These are phyloP conservation scores for Aspergillus campestris DNA, from an alignment of 495 filamentous ascomycete genomes.

Conservation along the genomic window DNA sequence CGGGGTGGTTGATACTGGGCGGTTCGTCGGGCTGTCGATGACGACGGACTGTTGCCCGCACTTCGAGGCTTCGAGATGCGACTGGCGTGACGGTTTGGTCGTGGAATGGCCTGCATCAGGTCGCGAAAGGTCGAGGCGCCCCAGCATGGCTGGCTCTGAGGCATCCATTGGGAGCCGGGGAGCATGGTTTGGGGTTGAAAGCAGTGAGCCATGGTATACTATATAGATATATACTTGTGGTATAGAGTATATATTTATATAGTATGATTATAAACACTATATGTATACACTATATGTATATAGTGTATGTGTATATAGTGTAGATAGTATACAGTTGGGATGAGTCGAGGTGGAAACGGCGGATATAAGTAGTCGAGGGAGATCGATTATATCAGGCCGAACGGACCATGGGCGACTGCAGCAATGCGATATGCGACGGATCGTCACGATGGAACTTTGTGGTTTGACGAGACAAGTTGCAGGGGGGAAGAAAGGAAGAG, in stretches of 20 bases:
- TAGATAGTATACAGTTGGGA: too few relatives aligned
- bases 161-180: slow-evolving; percentile 24
- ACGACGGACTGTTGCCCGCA: slow-evolving; percentile 62
- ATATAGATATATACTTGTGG: background rate
- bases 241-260: background rate
- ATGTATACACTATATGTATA: too few relatives aligned
- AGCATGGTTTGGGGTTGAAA: slow-evolving; percentile 23
- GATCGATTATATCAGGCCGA: too few relatives aligned
- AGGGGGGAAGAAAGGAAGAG: background rate
- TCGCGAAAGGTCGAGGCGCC: slow-evolving; percentile 22
- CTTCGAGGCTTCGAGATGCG: slow-evolving; percentile 60
- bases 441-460: slow-evolving; percentile 9
- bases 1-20: slow-evolving; percentile 47
- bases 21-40: slow-evolving; percentile 45
- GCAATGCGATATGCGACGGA: slow-evolving; percentile 13
- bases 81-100: slow-evolving; percentile 23
- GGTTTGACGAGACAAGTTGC: slow-evolving; percentile 2
- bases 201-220: slow-evolving; percentile 27
- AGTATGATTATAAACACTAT: too few relatives aligned
- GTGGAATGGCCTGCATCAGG: slow-evolving; percentile 27
- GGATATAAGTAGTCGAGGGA: slow-evolving; percentile 10
- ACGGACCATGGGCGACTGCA: slow-evolving; percentile 18
- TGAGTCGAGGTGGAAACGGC: slow-evolving; percentile 2
- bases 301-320: too few relatives aligned
- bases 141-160: slow-evolving; percentile 14